phyloP scores from a whole-genome alignment of 108 stramenopile species.

The Skeletonema grethae region DNA sequence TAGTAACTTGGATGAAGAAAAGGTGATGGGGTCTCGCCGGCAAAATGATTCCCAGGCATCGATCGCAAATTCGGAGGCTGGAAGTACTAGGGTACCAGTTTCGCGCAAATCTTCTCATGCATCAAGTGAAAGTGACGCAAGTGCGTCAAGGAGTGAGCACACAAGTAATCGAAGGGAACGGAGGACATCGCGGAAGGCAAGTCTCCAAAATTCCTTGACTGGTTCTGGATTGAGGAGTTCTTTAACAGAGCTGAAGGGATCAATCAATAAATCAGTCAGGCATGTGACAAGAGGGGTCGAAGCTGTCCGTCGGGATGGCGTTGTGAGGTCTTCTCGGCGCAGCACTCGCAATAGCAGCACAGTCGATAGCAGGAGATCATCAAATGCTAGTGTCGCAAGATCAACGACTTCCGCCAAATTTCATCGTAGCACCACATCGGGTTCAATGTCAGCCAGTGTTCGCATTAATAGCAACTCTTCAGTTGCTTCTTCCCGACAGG shows the following conservation, averaged over 20 bases:
- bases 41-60: not conserved
- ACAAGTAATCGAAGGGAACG: not conserved
- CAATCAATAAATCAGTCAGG: not conserved
- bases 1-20: not conserved
- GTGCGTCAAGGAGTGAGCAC: not conserved
- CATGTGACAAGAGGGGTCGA: not conserved
- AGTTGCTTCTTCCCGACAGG: not conserved
- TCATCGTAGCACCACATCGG: not conserved
- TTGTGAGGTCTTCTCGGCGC: slow-evolving; percentile 1
- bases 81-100: not conserved
- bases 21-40: too few species aligned
- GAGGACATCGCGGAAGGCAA: not conserved
- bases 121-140: not conserved
- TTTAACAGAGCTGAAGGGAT: slow-evolving; percentile 3
- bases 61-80: not conserved
- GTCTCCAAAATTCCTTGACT: not conserved
- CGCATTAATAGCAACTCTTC: not conserved
- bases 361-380: not conserved
- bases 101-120: not conserved
- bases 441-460: not conserved
- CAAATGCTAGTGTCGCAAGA: not conserved
- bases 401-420: not conserved
- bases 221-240: not conserved
- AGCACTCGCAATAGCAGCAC: not conserved
- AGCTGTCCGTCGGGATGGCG: not conserved